A percentile compares a stretch with the other conserved stretches of the same genome.
These are phyloP conservation scores for Trypanosoma cruzi DNA, from an alignment of 208 protist genomes.

Conservation along the genomic window DNA sequence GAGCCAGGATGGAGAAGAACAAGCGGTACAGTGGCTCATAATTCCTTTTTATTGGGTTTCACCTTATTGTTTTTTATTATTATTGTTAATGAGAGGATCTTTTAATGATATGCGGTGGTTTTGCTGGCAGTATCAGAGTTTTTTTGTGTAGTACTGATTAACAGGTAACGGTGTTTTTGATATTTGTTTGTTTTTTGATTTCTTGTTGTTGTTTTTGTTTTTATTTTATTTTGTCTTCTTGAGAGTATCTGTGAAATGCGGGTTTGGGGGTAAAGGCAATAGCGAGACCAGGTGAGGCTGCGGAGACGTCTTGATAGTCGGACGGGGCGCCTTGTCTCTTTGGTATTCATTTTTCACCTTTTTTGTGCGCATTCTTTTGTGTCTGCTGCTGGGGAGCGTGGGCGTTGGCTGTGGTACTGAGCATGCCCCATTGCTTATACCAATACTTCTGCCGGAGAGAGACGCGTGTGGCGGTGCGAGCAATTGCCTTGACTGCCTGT, in stretches of 20 bases:
- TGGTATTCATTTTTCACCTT: no score
- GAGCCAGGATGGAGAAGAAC: conserved; percentile 21
- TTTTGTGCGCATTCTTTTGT: conserved; percentile 1
- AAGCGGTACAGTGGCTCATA: not conserved
- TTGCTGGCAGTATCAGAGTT: not conserved
- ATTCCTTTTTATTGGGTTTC: no score
- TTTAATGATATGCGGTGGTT: no score
- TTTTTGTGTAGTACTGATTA: not conserved
- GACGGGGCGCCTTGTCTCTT: not conserved
- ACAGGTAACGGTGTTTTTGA: not conserved
- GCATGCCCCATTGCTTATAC: no score
- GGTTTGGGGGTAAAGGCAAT: no score
- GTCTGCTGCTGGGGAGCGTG: no score
- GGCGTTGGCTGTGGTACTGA: no score
- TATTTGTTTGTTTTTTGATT: conserved; percentile 14
- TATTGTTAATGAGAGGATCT: no score
- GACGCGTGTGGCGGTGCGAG: conserved; percentile 2
- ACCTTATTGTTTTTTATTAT: no score
- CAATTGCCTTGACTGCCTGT: conserved; percentile 23
- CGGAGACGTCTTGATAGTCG: not conserved
- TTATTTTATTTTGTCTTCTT: conserved; percentile 11
- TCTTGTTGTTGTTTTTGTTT: no score
- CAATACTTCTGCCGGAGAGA: not conserved
- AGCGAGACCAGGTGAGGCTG: not conserved
- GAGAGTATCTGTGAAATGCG: not conserved